Base-by-base conservation (phyloP, 306 rosid species). In the Acmispon strigosus region DNA sequence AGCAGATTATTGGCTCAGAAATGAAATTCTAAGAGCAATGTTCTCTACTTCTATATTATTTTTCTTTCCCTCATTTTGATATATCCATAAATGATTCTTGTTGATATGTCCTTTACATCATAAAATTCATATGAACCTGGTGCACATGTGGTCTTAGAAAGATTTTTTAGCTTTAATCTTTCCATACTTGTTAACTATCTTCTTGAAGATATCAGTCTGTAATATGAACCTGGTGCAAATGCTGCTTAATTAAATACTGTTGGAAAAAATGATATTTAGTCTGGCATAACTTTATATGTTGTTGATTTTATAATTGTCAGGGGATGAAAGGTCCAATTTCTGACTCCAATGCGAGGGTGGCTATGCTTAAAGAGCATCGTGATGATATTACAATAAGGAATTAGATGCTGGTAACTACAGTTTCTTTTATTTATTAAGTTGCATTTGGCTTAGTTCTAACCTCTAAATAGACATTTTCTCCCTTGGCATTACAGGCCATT, bases 281-380 rank as follows among this genome's bases (percentile, higher is more conserved):
- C 44, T 75, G 61, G 51, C 55, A 54, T 18, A 43, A 50, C 19
- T 71, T 20, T 22, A 57, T 27, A 8, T 49, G 19, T 55, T 24
- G 4, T 16, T 52, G 2, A 20, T 78, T 47, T 51, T 41, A 22
- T 64, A 12, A 4, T 22, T 72, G 49, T 27, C 16, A 90, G 98
- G 98, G 98, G 45, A 88, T 88, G 95, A 90, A 84, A 82, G 98
- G 90, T 73, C 96, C 96, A 62, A 86, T 92, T 80, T 86, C 91
- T 24, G 83, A 92, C 79, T 83, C 98, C 52, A 83, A 75, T 62
- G 74, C 89, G 6, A 85, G 70, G 63, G 74, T 92, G 79, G 83
- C 83, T n/a, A 86, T 77, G 94, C 76, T 92, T 61, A 88, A 79
- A 86, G 90, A 92, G 37, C 86, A 89, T 37, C 86, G 88, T 68